These are phyloP conservation scores for Phoma sp. DNA, from an alignment of 2,329 filamentous ascomycete species.

Conservation along the genomic window DNA sequence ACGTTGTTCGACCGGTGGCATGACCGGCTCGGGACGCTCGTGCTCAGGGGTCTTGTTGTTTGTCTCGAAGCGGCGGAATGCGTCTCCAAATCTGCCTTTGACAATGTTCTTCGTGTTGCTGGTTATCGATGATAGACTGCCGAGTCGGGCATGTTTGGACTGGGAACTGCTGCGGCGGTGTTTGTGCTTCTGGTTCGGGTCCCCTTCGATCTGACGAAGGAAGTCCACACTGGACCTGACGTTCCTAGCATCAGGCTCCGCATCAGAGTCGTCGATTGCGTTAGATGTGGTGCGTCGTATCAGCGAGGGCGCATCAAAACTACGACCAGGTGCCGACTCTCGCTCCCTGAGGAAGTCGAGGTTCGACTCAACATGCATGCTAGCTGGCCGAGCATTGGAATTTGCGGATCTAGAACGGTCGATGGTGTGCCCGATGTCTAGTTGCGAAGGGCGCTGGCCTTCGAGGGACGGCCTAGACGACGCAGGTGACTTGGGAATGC, in stretches of 20 bases:
- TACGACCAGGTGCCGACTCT: constrained; percentile 61
- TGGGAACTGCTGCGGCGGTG: constrained; percentile 63
- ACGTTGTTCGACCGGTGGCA: constrained; percentile 35
- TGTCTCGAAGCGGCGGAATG: constrained; percentile 88
- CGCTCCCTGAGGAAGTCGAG: constrained; percentile 82
- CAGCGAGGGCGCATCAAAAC: constrained; percentile 40
- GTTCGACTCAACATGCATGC: constrained; percentile 82
- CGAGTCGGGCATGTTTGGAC: constrained; percentile 70
- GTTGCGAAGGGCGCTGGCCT: constrained; percentile 66
- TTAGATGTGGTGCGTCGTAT: constrained; percentile 37
- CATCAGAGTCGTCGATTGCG: constrained; percentile 45
- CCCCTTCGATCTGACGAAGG: constrained; percentile 73
- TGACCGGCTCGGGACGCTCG: constrained; percentile 35
- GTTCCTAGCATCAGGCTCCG: constrained; percentile 64
- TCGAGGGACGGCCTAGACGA: constrained; percentile 75
- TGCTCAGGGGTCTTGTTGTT: constrained; percentile 45
- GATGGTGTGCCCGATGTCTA: constrained; percentile 66
- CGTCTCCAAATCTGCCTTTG: constrained; percentile 89
- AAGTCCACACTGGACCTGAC: constrained; percentile 85
- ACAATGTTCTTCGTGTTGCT: constrained; percentile 81
- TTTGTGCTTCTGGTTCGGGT: constrained; percentile 60
- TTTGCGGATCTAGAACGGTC: constrained; percentile 69
- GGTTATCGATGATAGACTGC: constrained; percentile 72
- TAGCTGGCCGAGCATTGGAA: constrained; percentile 74
- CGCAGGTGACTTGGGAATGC: constrained; percentile 60